These are phyloP conservation scores for Cokeromyces recurvatus DNA, from an alignment of 371 early-diverging fungal genomes.

Conservation along the genomic window DNA sequence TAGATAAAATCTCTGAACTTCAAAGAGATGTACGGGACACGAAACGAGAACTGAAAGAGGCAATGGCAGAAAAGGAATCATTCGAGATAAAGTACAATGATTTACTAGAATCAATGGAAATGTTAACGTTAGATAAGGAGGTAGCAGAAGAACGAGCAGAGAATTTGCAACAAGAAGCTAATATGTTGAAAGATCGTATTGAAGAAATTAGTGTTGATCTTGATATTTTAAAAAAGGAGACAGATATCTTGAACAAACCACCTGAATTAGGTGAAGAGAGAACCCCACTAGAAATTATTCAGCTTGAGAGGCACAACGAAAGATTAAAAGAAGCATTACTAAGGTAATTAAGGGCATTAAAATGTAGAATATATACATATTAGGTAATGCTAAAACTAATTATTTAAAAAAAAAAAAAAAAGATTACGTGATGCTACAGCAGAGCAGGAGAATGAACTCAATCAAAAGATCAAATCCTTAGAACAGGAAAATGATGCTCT, in stretches of 20 bases:
- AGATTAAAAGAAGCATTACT: constrained; percentile 84
- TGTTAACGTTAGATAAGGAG: constrained; percentile 87
- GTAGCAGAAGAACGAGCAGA: constrained; percentile 89
- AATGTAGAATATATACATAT: too few relatives aligned
- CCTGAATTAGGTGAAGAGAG: constrained; percentile 32
- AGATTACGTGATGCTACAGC: constrained; percentile 78
- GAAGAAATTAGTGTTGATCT: constrained; percentile 74
- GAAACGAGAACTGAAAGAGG: constrained; percentile 54
- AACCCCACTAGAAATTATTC: constrained; percentile 57
- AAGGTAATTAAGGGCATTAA: constrained; percentile 41
- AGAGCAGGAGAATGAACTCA: constrained; percentile 69
- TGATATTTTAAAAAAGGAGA: constrained; percentile 65
- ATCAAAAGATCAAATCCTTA: constrained; percentile 56
- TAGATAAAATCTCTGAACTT: constrained; percentile 62
- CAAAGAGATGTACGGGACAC: constrained; percentile 71
- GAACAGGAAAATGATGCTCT: constrained; percentile 66
- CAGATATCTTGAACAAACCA: constrained; percentile 39
- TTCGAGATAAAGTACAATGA: constrained; percentile 69
- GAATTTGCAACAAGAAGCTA: constrained; percentile 67
- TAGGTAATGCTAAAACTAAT: too few relatives aligned
- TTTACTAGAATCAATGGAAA: constrained; percentile 74
- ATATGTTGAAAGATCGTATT: constrained; percentile 69
- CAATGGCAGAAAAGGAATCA: constrained; percentile 52
- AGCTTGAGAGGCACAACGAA: constrained; percentile 81
- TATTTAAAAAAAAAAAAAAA: too few relatives aligned